Conservation (phyloP, 768 basidiomycete genomes). For the Podaxis sp. region DNA sequence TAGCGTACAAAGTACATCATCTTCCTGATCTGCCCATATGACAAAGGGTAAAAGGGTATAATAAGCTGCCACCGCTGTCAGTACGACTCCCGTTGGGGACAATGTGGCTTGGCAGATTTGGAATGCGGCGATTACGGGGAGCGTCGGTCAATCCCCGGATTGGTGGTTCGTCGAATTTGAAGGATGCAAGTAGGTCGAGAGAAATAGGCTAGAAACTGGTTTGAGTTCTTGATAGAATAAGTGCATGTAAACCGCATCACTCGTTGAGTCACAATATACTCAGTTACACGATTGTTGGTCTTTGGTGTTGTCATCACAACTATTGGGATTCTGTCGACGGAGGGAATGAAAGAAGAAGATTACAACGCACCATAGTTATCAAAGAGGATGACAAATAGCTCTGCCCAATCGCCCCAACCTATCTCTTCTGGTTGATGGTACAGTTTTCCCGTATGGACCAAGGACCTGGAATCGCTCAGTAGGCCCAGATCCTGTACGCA, state of each 20-base stretch:
- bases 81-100: conserved; percentile 22
- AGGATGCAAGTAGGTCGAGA: conserved; percentile 82
- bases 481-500: conserved; percentile 78
- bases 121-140: conserved; percentile 57
- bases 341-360: neutral
- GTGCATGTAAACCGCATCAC: conserved; percentile 32
- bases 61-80: conserved; percentile 59
- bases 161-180: conserved; percentile 78
- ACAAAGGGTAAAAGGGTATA: conserved; percentile 86
- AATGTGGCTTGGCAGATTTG: conserved; percentile 23
- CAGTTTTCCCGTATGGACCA: conserved; percentile 82
- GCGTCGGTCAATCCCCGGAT: conserved; percentile 74
- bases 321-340: conserved; percentile 28
- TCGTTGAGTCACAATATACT: conserved; percentile 77
- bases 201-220: conserved; percentile 72
- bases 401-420: conserved; percentile 87
- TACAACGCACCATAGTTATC: conserved; percentile 85
- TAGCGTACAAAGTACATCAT: conserved; percentile 84
- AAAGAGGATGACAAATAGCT: conserved; percentile 87
- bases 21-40: conserved; percentile 89
- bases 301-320: conserved; percentile 89
- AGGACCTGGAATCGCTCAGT: conserved; percentile 73
- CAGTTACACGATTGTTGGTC: conserved; percentile 70
- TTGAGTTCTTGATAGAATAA: neutral
- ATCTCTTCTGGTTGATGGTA: conserved; percentile 88